These are phyloP conservation scores for Candida anutae DNA, from an alignment of 1,139 yeast species.

Conservation along the genomic window DNA sequence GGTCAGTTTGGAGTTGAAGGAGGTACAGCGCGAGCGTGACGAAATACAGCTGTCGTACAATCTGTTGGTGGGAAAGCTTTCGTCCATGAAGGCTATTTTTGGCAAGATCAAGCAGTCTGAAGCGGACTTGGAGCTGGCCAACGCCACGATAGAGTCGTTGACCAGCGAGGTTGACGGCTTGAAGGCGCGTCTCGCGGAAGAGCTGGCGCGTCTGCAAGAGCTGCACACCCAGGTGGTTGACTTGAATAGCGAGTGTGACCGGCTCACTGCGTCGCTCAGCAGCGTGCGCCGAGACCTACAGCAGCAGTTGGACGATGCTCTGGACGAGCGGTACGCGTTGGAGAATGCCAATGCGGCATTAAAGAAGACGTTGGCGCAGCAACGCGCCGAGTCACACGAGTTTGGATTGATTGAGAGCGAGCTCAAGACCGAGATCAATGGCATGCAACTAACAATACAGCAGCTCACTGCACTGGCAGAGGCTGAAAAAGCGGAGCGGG, in stretches of 20 bases:
- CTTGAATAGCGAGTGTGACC: conserved; percentile 62
- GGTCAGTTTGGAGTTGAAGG: no score
- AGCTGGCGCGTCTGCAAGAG: conserved; percentile 6
- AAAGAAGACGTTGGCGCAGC: conserved; percentile 30
- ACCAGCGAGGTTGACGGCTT: conserved; percentile 15
- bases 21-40: conserved; percentile 54
- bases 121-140: conserved; percentile 52
- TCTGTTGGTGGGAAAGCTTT: conserved; percentile 60
- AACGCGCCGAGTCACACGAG: conserved; percentile 38
- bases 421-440: conserved; percentile 35
- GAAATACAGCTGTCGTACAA: conserved; percentile 68
- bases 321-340: conserved; percentile 40
- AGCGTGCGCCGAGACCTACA: conserved; percentile 40
- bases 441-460: conserved; percentile 33
- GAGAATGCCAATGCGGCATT: conserved; percentile 30
- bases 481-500: conserved; percentile 1
- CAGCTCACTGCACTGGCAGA: conserved; percentile 30
- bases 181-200: no score
- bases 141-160: conserved; percentile 26
- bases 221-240: conserved; percentile 38
- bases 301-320: conserved; percentile 30
- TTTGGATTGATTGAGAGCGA: conserved; percentile 41
- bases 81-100: conserved; percentile 74
- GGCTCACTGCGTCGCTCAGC: conserved; percentile 44
- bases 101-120: conserved; percentile 72